Base-by-base conservation (phyloP, 768 basidiomycete species). In the Chiua virens region DNA sequence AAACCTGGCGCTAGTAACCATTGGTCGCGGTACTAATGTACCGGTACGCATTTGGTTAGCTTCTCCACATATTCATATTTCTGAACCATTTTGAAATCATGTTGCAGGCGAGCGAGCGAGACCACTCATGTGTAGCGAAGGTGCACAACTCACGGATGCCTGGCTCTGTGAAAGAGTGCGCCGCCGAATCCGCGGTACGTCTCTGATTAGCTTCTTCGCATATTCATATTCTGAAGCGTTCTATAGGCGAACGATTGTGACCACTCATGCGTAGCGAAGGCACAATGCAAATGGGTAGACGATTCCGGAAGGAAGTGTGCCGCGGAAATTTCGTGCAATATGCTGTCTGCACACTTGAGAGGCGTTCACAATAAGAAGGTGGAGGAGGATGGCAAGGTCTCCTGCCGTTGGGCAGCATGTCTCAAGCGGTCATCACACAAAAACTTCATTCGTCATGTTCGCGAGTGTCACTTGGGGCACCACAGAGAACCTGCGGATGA, bases 381-480 rank as follows among this genome's bases (percentile, higher is more conserved):
- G 1, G 1, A 10, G 1, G 23, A 17, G 0, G 3, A 2, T 2
- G 0, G 0, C 4, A 13, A 3, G 25, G 1, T 38, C 8, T 0
- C 0, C 0, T 60, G 59, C 6, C 0, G 1, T 0, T 61, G 55
- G 59, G 0, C 2, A 0, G 49, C 25, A 0, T 59, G 55, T 34
- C 0, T 0, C 3, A 32, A 21, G 20, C 0, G 0, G 0, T 1
- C 21, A 20, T 1, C 0, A 7, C 27, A 22, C 5, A 54, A 62
- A 7, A 59, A 52, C 17, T 42, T 55, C 5, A 2, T 0, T 4
- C 56, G 60, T 0, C 60, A 61, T 3, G 4, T 50, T 4, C 5
- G 6, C 0, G 60, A 59, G 1, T 0, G 0, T 0, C 60, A 61
- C 1, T 5, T 58, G 10, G 34, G 18, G 1, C 56, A 59, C 28